A percentile compares a stretch with the other conserved stretches of the same genome.
Evolutionary conservation across 1,284 basidiomycete genomes (phyloP).

Genomic region (Coniophora puteana): DNA sequence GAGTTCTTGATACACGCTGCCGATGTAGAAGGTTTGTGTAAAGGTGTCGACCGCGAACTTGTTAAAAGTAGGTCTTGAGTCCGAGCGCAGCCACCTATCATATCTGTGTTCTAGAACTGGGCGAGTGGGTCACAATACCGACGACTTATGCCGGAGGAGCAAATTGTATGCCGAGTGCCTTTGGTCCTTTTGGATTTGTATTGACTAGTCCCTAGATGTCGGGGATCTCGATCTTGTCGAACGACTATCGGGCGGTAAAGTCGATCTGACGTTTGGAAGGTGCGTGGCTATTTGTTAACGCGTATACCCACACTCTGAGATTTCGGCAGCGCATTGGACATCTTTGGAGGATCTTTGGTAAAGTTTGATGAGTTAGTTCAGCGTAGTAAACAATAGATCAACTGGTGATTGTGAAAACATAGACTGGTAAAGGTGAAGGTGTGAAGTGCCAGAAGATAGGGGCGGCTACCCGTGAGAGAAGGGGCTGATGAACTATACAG

Average conservation of each 20-base stretch:
- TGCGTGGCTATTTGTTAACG: conserved; percentile 29
- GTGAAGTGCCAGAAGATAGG: no score
- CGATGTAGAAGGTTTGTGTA: conserved; percentile 96
- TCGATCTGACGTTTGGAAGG: conserved; percentile 97
- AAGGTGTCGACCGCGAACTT: conserved; percentile 92
- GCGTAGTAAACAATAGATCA: conserved; percentile 4
- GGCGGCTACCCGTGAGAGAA: conserved; percentile 26
- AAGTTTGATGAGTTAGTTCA: conserved; percentile 66
- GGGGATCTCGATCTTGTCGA: conserved; percentile 86
- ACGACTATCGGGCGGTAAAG: conserved; percentile 75
- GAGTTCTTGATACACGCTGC: conserved; percentile 97
- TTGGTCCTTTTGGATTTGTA: not conserved
- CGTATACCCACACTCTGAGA: conserved; percentile 5
- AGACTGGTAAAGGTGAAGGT: not conserved
- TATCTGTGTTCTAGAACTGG: conserved; percentile 59
- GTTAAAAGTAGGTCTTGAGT: conserved; percentile 63
- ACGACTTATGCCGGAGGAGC: conserved; percentile 98
- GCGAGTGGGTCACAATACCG: conserved; percentile 88
- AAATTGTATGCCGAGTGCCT: conserved; percentile 50
- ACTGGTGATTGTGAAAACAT: no score
- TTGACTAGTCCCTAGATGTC: conserved; percentile 51
- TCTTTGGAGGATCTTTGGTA: conserved; percentile 78
- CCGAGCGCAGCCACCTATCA: not conserved
- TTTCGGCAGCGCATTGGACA: conserved; percentile 65
- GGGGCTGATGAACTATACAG: conserved; percentile 36